phyloP scores from a whole-genome alignment of 164 flowering plant species.

The Litsea cubeba region DNA sequence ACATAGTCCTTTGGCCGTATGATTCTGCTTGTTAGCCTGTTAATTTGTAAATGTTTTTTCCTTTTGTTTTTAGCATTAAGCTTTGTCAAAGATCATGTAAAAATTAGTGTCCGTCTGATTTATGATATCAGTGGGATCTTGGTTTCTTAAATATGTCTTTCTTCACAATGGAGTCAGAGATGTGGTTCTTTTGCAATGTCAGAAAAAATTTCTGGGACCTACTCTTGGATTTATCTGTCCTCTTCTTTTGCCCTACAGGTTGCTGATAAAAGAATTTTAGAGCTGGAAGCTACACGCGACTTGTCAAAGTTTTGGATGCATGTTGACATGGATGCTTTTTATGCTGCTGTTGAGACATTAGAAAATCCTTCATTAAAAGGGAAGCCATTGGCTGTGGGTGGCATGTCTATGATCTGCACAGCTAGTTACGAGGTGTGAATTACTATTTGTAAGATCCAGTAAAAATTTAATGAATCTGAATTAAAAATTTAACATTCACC shows the following conservation, averaged over 20 bases:
- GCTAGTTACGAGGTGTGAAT: conserved; percentile 94
- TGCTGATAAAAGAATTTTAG: conserved; percentile 73
- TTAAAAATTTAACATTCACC: not conserved
- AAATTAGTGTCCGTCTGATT: not conserved
- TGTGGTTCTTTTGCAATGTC: not conserved
- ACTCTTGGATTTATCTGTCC: not conserved
- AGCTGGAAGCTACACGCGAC: conserved; percentile 79
- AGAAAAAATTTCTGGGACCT: not conserved
- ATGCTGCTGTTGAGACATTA: conserved; percentile 94
- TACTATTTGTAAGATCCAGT: conserved; percentile 14
- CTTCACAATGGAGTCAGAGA: not conserved
- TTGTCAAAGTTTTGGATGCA: conserved; percentile 83
- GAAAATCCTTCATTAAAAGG: conserved; percentile 71
- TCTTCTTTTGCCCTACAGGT: conserved; percentile 32
- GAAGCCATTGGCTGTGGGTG: conserved; percentile 95
- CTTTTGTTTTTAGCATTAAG: not conserved
- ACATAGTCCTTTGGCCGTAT: not conserved
- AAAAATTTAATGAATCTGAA: not conserved
- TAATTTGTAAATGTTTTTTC: too few species aligned
- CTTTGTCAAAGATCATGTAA: not conserved
- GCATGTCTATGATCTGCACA: conserved; percentile 95
- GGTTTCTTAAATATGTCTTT: not conserved
- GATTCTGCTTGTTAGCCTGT: not conserved
- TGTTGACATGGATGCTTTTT: conserved; percentile 99
- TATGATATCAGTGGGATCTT: not conserved